Base-by-base conservation (phyloP, 179 eudicot genomes). In the Gypsophila paniculata region DNA sequence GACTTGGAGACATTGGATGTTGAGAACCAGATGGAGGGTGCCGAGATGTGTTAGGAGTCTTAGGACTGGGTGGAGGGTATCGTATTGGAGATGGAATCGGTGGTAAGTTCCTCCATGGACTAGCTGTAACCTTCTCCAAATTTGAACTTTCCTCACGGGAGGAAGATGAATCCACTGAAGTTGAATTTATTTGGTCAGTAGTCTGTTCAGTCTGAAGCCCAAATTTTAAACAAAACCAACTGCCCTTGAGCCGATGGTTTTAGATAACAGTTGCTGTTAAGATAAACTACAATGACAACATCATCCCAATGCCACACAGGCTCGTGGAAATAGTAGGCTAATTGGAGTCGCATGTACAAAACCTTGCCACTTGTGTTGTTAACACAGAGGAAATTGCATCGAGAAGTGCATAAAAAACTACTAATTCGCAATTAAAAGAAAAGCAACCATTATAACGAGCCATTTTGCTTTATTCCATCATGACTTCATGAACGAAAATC, bases 1-100 rank as follows among this genome's bases (percentile, higher is more conserved):
- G 80, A 76, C 80, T 80, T 57, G 91, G 91, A 51, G 96, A 82
- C 81, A 80, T 80, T 32, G 86, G 79, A 82, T 82, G 86, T 80
- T 93, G 89, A 76, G 99, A 96, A 85, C 99, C 91, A 36, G 97
- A 90, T 22, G 96, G 91, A 32, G 88, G 90, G 67, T 75, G 76
- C 19, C 79, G 82, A 8, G 79, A 72, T 15, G 49, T 9, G 75
- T 61, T 57, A 66, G 96, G 91, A 83, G 49, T 9, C 74, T 61
- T 57, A 66, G 96, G 91, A 83, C 91, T 89, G 5, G 86, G 79
- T 26, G 93, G 92, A 8, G 87, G 80, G 46, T 61, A 66, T 57
- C 89, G 83, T 21, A 67, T 62, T 83, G 83, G 29, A 75, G 64
- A 72, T 63, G 96, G 90, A 74, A 87, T 89, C 5, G 89, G 81